Evolutionary conservation across 257 asterid genomes (phyloP).

Genomic region (Fraxinus quadrangulata): DNA sequence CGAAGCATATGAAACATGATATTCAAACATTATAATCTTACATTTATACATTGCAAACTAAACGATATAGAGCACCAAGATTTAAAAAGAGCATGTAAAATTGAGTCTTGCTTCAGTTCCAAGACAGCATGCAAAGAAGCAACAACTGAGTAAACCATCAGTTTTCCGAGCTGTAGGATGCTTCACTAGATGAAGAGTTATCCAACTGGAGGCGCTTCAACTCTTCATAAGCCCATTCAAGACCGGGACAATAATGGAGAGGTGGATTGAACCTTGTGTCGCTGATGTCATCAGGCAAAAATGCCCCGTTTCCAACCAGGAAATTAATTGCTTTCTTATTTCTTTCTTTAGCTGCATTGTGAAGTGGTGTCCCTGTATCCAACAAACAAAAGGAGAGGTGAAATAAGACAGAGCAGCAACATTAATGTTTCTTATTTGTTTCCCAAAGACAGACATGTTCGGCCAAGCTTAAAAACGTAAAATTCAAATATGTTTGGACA

Average conservation of each 20-base stretch:
- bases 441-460: background rate
- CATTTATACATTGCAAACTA: background rate
- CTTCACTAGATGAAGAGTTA: slow-evolving; percentile 68
- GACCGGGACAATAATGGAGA: slow-evolving; percentile 92
- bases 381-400: background rate
- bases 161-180: slow-evolving; percentile 72
- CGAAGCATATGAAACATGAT: background rate
- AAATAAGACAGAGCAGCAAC: background rate
- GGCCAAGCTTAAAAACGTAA: background rate
- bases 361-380: slow-evolving; percentile 94
- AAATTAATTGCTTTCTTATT: slow-evolving; percentile 78
- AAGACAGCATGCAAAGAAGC: background rate
- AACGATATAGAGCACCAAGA: background rate
- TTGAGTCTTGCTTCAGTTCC: background rate
- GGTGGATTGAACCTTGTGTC: slow-evolving; percentile 99
- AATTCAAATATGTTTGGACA: background rate
- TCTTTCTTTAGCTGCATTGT: slow-evolving; percentile 90
- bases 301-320: slow-evolving; percentile 87
- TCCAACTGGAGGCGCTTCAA: slow-evolving; percentile 70
- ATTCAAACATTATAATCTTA: background rate
- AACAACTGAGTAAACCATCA: slow-evolving; percentile 31
- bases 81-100: background rate
- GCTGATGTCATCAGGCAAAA: slow-evolving; percentile 77
- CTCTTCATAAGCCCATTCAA: slow-evolving; percentile 97
- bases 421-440: background rate